phyloP scores from a whole-genome alignment of 2,329 filamentous ascomycete genomes.

The Ophiostoma ulmi region DNA sequence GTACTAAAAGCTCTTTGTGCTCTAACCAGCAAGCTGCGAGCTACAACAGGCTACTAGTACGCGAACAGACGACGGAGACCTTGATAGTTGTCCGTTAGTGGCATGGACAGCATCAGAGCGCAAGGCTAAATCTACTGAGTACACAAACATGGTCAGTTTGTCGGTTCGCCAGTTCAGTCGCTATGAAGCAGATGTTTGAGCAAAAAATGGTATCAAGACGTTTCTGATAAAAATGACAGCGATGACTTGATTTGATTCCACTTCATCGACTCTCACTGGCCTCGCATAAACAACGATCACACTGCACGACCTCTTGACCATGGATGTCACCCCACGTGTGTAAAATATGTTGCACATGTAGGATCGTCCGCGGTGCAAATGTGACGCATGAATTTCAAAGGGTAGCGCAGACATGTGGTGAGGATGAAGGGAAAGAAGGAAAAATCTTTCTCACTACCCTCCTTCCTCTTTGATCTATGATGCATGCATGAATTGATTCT shows the following conservation, averaged over 20 bases:
- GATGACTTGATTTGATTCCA: no score
- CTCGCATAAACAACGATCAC: background rate
- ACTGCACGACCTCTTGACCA: no score
- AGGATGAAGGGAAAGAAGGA: no score
- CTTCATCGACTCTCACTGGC: background rate
- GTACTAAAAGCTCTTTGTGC: background rate
- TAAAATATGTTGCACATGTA: background rate
- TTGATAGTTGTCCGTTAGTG: background rate
- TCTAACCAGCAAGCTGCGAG: background rate
- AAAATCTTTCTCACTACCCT: background rate
- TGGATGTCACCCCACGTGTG: background rate
- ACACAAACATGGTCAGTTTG: background rate
- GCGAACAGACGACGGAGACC: background rate
- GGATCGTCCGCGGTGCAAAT: background rate
- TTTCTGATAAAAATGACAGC: no score
- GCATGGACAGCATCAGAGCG: background rate
- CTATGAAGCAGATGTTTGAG: background rate
- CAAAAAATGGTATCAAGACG: no score
- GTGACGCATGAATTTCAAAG: background rate
- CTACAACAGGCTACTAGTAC: background rate
- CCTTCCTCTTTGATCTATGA: background rate
- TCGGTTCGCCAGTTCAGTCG: no score
- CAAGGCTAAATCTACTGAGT: background rate
- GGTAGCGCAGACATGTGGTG: background rate
- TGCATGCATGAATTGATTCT: background rate